Base-by-base conservation (phyloP, 2,329 filamentous ascomycete species). In the Neopestalotiopsis rosae region DNA sequence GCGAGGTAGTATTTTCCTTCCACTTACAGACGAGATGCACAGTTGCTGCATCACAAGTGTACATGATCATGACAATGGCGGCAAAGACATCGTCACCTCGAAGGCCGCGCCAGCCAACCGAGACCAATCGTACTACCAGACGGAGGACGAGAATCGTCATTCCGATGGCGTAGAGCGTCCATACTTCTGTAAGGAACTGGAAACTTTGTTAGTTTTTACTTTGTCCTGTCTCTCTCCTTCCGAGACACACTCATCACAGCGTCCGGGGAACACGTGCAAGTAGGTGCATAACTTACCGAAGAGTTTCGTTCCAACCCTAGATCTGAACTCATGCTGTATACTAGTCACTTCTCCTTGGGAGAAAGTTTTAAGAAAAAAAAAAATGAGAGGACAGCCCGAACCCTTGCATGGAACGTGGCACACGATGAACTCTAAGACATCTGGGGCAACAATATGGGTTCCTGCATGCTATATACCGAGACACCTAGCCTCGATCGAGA, bases 151-250 rank as follows among this genome's bases (percentile, higher is more conserved):
- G 80, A 63, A 77, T 74, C 0, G 75, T 14, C 20, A 72, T 76
- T 1, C 79, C 80, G 4, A 81, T 61, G 4, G 71, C 65, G 68
- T 78, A 82, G n/a, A 82, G 74, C 61, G 75, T 71, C 80, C 79
- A 82, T 74, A 80, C 79, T 65, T 81, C 79, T 2, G 75, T 74
- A 17, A 79, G 32, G 38, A 63, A 63, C 61, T 63, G 28, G 20
- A 63, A 24, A n/a, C 5, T 9, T 52, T 17, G 45, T 52, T 52
- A 52, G 45, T 20, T n/a, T 14, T n/a, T 10, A 24, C n/a, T 20
- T 9, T 52, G 45, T 52, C 10, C 45, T 52, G 14, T 52, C 20
- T 52, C 17, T 52, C 45, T 52, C 14, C 6, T 10, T 45, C 6
- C n/a, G 17, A 17, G 20, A n/a, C n/a, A 17, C 4, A 14, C 9